Evolutionary conservation across 2,329 filamentous ascomycete species (phyloP).

Genomic region (Cryoendolithus antarcticus): DNA sequence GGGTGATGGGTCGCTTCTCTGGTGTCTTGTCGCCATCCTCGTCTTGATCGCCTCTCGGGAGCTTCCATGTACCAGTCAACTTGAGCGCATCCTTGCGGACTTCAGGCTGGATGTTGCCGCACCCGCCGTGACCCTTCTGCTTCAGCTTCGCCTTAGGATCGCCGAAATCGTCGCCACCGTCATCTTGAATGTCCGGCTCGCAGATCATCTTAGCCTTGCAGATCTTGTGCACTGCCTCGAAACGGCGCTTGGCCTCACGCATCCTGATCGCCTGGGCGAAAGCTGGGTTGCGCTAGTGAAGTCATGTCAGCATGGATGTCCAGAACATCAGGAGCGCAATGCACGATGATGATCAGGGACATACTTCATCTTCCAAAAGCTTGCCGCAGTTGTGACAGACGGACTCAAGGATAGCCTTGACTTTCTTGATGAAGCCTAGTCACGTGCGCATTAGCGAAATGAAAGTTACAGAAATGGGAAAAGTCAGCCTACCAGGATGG

Average conservation of each 20-base stretch:
- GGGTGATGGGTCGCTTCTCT: slow-evolving; percentile 72
- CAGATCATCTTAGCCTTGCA: slow-evolving; percentile 83
- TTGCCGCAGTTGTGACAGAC: slow-evolving; percentile 99
- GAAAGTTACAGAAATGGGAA: not conserved
- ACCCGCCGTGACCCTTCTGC: slow-evolving; percentile 62
- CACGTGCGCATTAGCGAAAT: slow-evolving; percentile 20
- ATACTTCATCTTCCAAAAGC: slow-evolving; percentile 94
- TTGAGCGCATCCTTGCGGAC: slow-evolving; percentile 80
- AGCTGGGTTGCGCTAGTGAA: slow-evolving; percentile 62
- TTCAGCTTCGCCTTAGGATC: slow-evolving; percentile 46
- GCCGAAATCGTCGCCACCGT: slow-evolving; percentile 57
- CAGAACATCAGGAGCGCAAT: slow-evolving; percentile 1
- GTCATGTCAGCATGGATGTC: slow-evolving; percentile 31
- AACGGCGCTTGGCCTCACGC: slow-evolving; percentile 87
- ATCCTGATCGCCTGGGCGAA: slow-evolving; percentile 71
- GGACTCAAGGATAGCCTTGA: slow-evolving; percentile 97
- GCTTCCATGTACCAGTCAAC: slow-evolving; percentile 64
- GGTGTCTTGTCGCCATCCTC: slow-evolving; percentile 55
- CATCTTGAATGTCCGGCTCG: slow-evolving; percentile 60
- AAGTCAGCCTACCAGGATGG: slow-evolving; percentile 51
- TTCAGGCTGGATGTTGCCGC: slow-evolving; percentile 79
- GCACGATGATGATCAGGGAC: slow-evolving; percentile 40
- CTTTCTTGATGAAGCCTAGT: slow-evolving; percentile 90
- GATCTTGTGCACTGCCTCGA: slow-evolving; percentile 80
- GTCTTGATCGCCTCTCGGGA: slow-evolving; percentile 56